Percentiles rank a stretch among this genome's conserved stretches.
Evolutionary conservation across 768 basidiomycete species (phyloP).

Genomic region (Paxillus rubicundulus): DNA sequence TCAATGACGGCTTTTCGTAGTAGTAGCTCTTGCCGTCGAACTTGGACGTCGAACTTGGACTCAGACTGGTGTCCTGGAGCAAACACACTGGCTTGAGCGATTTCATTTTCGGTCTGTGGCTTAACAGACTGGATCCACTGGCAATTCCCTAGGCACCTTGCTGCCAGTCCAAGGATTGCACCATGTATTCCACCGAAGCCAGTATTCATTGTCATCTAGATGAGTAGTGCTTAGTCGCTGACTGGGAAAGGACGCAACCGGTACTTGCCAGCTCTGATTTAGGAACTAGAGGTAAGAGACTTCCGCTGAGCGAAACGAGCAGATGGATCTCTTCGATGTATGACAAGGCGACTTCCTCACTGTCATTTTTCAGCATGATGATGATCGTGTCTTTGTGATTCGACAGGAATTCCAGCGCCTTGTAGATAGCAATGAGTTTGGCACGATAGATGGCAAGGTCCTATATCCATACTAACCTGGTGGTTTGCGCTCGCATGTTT

Average conservation of each 20-base stretch:
- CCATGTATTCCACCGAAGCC: constrained; percentile 86
- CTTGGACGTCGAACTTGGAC: constrained; percentile 57
- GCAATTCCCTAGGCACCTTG: constrained; percentile 62
- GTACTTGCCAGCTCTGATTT: constrained; percentile 73
- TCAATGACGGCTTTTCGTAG: constrained; percentile 60
- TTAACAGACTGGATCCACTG: constrained; percentile 55
- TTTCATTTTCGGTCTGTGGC: constrained; percentile 68
- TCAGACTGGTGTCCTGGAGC: constrained; percentile 55
- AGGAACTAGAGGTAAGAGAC: constrained; percentile 67
- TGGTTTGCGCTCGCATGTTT: constrained; percentile 65
- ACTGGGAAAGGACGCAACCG: neutral
- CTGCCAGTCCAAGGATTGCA: constrained; percentile 71
- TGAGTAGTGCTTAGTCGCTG: neutral
- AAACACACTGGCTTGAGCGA: constrained; percentile 48
- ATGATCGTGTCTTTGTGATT: constrained; percentile 82
- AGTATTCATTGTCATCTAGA: constrained; percentile 57
- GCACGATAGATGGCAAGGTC: neutral
- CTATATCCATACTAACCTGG: constrained; percentile 48
- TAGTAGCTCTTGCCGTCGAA: constrained; percentile 53
- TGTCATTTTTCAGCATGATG: constrained; percentile 76
- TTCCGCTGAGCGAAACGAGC: constrained; percentile 67
- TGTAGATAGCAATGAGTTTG: neutral
- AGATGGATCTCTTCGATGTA: constrained; percentile 79
- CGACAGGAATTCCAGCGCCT: constrained; percentile 81
- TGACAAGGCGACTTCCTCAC: constrained; percentile 56